Evolutionary conservation across 345 rosid genomes (phyloP), one percentile per base, ranked within the genome.

Genomic region (Orychophragmus violaceus): DNA sequence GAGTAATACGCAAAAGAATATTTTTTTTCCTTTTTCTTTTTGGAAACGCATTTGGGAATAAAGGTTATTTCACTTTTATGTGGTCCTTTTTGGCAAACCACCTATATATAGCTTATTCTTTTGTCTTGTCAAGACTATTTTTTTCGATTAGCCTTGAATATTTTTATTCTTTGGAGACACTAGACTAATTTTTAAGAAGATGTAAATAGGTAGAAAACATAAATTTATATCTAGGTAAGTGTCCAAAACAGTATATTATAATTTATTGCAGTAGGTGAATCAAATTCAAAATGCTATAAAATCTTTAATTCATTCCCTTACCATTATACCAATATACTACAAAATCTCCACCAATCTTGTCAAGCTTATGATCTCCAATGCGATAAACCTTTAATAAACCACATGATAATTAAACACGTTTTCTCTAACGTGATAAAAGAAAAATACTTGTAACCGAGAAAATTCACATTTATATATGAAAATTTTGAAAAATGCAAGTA

Each of bases 31-130:
- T n/a, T n/a, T n/a, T n/a, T n/a, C n/a, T n/a, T n/a, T n/a, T 25
- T 13, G 10, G 2, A 41, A 1, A 17, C 27, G 3, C 29, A 30
- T 36, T 58, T 14, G 36, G 27, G 65, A 46, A 68, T 45, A 68
- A 33, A 58, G 49, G 33, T 58, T 57, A 33, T 16, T 45, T 68
- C 50, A 68, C 58, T 58, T 68, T 45, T 46, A 24, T 23, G 64
- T 68, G 64, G 64, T 57, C 72, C 37, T 29, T n/a, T 23, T 59
- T 19, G 29, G 25, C 13, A 46, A 68, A 25, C 59, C 59, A 48
- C 37, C 35, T 3, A 7, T 58, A 18, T 58, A 18, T 58, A 68
- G 37, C 65, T 68, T 56, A 45, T 24, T 33, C n/a, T n/a, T 48
- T 57, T 28, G 49, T 46, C 42, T 33, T 58, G 37, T 48, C 49